phyloP scores from a whole-genome alignment of 176 grass and related monocot genomes.

The Poa annua region DNA sequence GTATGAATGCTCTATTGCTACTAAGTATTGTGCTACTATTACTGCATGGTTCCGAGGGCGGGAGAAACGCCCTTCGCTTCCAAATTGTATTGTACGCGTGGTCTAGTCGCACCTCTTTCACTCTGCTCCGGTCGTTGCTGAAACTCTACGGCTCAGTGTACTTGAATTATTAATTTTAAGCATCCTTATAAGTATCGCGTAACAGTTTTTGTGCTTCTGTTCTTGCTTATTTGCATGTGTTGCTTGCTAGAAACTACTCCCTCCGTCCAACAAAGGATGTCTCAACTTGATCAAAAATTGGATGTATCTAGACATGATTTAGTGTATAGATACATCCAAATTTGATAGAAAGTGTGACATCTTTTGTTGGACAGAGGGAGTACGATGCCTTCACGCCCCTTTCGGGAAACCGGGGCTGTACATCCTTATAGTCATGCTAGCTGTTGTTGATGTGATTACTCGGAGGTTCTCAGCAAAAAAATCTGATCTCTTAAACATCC shows the following conservation, averaged over 20 bases:
- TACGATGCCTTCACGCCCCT: background rate
- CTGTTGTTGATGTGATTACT: background rate
- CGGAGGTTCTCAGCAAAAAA: background rate
- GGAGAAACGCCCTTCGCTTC: constrained; percentile 45
- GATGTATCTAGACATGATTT: no score
- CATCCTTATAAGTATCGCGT: constrained; percentile 20
- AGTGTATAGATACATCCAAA: no score
- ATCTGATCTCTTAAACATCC: background rate
- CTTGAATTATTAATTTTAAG: constrained; percentile 14
- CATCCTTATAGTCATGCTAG: background rate
- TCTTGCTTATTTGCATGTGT: background rate
- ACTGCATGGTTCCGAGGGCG: constrained; percentile 32
- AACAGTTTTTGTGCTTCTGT: background rate
- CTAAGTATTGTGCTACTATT: background rate
- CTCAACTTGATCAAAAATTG: no score
- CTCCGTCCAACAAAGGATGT: no score
- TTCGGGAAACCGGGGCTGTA: background rate
- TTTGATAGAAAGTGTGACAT: no score
- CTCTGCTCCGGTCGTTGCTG: background rate
- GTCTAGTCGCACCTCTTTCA: background rate
- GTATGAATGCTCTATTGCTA: constrained; percentile 40
- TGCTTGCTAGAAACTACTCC: background rate
- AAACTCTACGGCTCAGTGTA: constrained; percentile 27
- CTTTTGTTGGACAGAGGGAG: no score
- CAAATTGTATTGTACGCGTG: background rate